Evolutionary conservation across 2,329 filamentous ascomycete genomes (phyloP).

Genomic region (Pseudocercospora musae): DNA sequence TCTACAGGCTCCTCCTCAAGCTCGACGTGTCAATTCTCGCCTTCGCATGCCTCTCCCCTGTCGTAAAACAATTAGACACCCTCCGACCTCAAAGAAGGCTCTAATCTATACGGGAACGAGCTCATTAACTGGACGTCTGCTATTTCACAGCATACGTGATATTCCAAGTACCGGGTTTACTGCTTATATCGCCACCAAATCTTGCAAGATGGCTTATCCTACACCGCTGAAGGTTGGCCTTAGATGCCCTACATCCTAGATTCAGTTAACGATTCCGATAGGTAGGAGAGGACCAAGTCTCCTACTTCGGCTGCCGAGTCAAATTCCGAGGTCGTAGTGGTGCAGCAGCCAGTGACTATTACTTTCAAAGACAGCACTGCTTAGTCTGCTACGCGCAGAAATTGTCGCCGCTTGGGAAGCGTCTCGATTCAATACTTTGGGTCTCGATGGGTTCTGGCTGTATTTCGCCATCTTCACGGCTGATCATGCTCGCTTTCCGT

Average conservation of each 20-base stretch:
- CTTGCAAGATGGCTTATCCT: conserved; percentile 22
- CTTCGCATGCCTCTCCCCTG: conserved; percentile 13
- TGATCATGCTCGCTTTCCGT: conserved; percentile 11
- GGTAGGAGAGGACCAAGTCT: no score
- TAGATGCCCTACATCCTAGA: no score
- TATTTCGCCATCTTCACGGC: neutral
- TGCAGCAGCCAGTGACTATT: no score
- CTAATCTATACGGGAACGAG: conserved; percentile 39
- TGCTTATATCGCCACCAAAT: conserved; percentile 38
- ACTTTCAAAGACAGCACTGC: no score
- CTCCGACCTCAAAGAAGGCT: conserved; percentile 42
- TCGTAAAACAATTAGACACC: conserved; percentile 27
- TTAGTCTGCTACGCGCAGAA: no score
- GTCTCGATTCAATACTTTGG: no score
- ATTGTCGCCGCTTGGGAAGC: no score
- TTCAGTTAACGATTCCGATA: no score
- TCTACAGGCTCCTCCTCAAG: conserved; percentile 15
- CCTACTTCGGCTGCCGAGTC: no score
- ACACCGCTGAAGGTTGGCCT: no score
- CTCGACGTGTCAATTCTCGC: conserved; percentile 18
- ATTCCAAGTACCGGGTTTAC: conserved; percentile 39
- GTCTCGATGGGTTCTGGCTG: neutral
- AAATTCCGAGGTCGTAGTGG: no score
- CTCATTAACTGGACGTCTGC: conserved; percentile 38
- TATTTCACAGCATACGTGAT: conserved; percentile 37